These are phyloP conservation scores for Pythium pyrilobum DNA, from an alignment of 352 stramenopile species.

Conservation along the genomic window DNA sequence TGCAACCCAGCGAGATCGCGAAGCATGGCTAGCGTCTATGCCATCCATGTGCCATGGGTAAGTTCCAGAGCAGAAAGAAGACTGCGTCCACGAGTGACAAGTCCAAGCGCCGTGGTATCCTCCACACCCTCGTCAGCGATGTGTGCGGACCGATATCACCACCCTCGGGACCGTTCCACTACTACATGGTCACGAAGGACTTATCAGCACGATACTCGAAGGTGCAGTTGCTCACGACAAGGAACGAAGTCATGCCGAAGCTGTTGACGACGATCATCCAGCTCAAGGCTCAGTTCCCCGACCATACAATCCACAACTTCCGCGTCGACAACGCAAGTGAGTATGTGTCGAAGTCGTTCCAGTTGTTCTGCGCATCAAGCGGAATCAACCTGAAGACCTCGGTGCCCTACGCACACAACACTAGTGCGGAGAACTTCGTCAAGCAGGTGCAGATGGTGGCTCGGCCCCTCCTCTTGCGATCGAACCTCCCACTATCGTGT, in stretches of 20 bases:
- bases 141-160: conserved; percentile 17
- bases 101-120: conserved; percentile 1
- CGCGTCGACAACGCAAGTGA: conserved; percentile 13
- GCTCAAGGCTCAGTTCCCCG: conserved; percentile 12
- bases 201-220: conserved; percentile 3
- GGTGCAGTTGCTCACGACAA: conserved; percentile 6
- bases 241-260: conserved; percentile 19
- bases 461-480: conserved; percentile 5
- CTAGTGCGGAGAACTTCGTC: conserved; percentile 10
- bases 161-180: conserved; percentile 10
- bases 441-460: conserved; percentile 12
- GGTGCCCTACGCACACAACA: conserved; percentile 14
- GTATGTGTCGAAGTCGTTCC: conserved; percentile 13
- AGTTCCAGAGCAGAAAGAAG: conserved; percentile 7
- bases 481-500: conserved; percentile 4
- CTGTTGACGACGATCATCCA: conserved; percentile 15
- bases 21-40: background rate
- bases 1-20: background rate
- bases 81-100: background rate
- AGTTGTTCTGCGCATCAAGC: conserved; percentile 10
- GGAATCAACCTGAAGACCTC: conserved; percentile 11
- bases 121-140: conserved; percentile 10
- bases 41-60: conserved; percentile 10
- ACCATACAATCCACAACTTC: conserved; percentile 10
- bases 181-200: conserved; percentile 18